Conservation (phyloP, 2,329 filamentous ascomycete species). For the Colletotrichum coccodes region DNA sequence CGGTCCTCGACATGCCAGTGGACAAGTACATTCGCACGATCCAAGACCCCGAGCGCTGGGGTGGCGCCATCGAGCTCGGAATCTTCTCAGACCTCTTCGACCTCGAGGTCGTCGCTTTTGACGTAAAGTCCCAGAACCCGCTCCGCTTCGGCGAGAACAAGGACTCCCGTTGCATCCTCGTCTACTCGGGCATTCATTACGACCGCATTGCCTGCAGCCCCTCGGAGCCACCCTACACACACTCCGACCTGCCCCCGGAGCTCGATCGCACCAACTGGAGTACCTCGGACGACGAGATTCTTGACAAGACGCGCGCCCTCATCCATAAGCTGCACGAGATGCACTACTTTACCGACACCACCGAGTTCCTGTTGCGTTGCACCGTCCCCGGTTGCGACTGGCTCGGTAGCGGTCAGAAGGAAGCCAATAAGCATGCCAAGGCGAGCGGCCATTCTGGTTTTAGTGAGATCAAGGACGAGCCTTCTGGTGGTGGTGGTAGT, state of each 20-base stretch:
- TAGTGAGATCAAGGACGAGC: conserved; percentile 71
- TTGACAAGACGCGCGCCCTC: conserved; percentile 73
- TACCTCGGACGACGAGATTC: conserved; percentile 69
- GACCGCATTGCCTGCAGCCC: conserved; percentile 85
- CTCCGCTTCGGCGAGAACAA: conserved; percentile 80
- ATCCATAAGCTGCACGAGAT: conserved; percentile 72
- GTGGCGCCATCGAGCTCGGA: conserved; percentile 88
- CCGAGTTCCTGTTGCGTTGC: conserved; percentile 81
- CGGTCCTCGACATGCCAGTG: conserved; percentile 78
- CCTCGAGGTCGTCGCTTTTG: conserved; percentile 85
- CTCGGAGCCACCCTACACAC: conserved; percentile 65
- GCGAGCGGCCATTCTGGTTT: conserved; percentile 70
- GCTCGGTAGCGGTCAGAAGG: conserved; percentile 73
- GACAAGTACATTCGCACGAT: conserved; percentile 86
- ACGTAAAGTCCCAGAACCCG: conserved; percentile 64
- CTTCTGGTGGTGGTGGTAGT: conserved; percentile 50
- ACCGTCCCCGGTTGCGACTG: conserved; percentile 72
- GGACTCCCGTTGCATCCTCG: conserved; percentile 76
- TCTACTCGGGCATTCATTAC: conserved; percentile 95
- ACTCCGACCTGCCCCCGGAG: conserved; percentile 72
- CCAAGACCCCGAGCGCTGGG: conserved; percentile 84
- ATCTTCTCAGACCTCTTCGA: conserved; percentile 88
- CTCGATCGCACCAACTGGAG: conserved; percentile 75
- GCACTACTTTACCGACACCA: conserved; percentile 91
- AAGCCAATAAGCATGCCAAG: conserved; percentile 70